Evolutionary conservation across 1,284 basidiomycete genomes (phyloP).

Genomic region (Ustilago xerochloae): DNA sequence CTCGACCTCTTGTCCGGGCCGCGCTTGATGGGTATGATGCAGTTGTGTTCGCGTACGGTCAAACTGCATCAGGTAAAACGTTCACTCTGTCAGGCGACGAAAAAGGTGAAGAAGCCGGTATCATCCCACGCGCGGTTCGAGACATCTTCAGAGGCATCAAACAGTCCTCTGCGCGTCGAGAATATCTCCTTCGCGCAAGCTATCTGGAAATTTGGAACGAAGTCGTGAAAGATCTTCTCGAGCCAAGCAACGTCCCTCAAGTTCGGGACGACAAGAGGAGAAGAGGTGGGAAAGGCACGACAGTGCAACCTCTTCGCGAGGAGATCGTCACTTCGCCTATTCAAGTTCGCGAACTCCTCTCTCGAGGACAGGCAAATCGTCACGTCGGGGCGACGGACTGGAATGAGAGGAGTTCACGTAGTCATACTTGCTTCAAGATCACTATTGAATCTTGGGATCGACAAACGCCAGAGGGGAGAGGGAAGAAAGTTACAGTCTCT

Average conservation of each 20-base stretch:
- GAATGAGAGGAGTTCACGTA: slow-evolving; percentile 92
- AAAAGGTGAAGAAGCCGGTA: slow-evolving; percentile 70
- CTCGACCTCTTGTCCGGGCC: slow-evolving; percentile 79
- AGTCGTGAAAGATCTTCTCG: slow-evolving; percentile 84
- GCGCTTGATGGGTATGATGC: slow-evolving; percentile 63
- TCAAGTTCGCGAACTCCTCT: slow-evolving; percentile 83
- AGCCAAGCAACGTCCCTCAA: slow-evolving; percentile 74
- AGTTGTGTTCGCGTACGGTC: slow-evolving; percentile 64
- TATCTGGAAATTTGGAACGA: slow-evolving; percentile 94
- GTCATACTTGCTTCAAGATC: slow-evolving; percentile 79
- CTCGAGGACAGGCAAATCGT: slow-evolving; percentile 85
- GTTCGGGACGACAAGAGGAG: slow-evolving; percentile 54
- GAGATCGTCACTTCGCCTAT: slow-evolving; percentile 91
- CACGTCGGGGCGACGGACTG: slow-evolving; percentile 95
- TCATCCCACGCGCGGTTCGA: slow-evolving; percentile 58
- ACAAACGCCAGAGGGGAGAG: slow-evolving; percentile 8
- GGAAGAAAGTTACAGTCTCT: slow-evolving; percentile 60
- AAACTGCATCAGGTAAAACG: slow-evolving; percentile 68
- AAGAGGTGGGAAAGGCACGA: slow-evolving; percentile 63
- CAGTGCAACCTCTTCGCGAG: slow-evolving; percentile 80
- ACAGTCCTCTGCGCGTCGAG: slow-evolving; percentile 71
- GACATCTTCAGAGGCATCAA: slow-evolving; percentile 69
- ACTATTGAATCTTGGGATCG: slow-evolving; percentile 66
- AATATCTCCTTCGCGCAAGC: slow-evolving; percentile 91
- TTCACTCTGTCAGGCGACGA: slow-evolving; percentile 58